Evolutionary conservation across 2,329 filamentous ascomycete genomes (phyloP), one percentile per base, ranked within the genome.

Genomic region (Fusarium continuum): DNA sequence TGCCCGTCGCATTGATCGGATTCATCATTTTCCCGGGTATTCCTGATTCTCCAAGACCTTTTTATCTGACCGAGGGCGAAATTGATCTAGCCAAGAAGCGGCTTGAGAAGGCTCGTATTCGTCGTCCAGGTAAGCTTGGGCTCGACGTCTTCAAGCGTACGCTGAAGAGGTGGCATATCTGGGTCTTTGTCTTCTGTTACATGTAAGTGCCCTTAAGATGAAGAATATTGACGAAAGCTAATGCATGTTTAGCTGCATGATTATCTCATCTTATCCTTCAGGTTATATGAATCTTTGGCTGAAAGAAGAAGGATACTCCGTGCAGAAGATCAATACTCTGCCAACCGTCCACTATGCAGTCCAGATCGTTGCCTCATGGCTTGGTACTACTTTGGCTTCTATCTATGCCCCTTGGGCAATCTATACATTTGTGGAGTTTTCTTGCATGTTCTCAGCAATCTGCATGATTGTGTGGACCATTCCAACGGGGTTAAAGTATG

Each of bases 221-320:
- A 29, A 29, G 25, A 28, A 6, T 6, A 2, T 14, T 14, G 8
- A 29, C 11, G 4, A 14, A 6, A n/a, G n/a, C n/a, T n/a, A n/a
- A n/a, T n/a, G n/a, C n/a, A n/a, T 26, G 25, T 29, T 29, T 3
- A 52, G 68, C 57, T 46, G 32, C 34, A 54, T 54, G 50, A 54
- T 54, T 25, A 67, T 71, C 25, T 65, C 69, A 0, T 47, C 58
- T 3, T 72, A 72, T 35, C 70, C 65, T 29, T 72, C 70, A 14
- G 62, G 57, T 8, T 70, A 74, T 31, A 74, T 73, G 72, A 61
- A 52, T 13, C 56, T 74, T 5, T 74, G 72, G 72, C 57, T 73
- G 14, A 65, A 65, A 16, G 44, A 39, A 0, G 51, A 64, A 8
- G 59, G 58, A 1, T 71, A 72, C 14, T 67, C 70, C 0, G 58